Base-by-base conservation (phyloP, 2,329 filamentous ascomycete species). In the Anthostomella pinea region DNA sequence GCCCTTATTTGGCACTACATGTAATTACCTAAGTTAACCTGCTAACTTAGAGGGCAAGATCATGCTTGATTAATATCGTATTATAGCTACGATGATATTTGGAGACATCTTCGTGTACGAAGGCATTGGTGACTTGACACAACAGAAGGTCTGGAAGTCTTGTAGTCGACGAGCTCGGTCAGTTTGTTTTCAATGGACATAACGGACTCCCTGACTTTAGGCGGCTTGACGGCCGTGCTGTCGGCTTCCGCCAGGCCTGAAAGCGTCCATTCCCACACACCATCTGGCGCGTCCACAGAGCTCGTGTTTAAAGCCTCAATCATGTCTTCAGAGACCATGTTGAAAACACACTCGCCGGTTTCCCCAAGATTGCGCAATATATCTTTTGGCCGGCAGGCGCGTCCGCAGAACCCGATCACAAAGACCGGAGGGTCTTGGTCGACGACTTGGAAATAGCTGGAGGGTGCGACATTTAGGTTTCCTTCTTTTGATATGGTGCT, bases 371-470 rank as follows among this genome's bases (percentile, higher is more conserved):
- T 83, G 39, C 61, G 63, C 30, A 80, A 52, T 9, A 71, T 74
- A 50, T 83, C 79, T 51, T 83, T 83, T 3, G 75, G 70, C 9
- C 68, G 66, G 22, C 73, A 68, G 29, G 73, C 63, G 1, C 75
- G 70, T 1, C 75, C 75, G 0, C 71, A 66, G 40, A 80, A 79
- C 0, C 79, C 77, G 6, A 83, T 63, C 3, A 72, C 67, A 52
- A 83, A 81, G 26, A 81, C 63, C 0, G 78, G 77, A 0, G 79
- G 79, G 38, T 83, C 79, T 46, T 81, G 77, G 51, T 76, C 75
- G 41, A 83, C 67, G 20, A 83, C 58, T 52, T 80, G 75, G 35
- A 75, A 74, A 55, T 81, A 83, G 47, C 70, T 75, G 58, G 81
- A 82, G 0, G 79, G 79, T 0, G 79, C 75, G 3, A 83, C 65